These are phyloP conservation scores for Aphanomyces cochlioides DNA, from an alignment of 352 stramenopile genomes.

Conservation along the genomic window DNA sequence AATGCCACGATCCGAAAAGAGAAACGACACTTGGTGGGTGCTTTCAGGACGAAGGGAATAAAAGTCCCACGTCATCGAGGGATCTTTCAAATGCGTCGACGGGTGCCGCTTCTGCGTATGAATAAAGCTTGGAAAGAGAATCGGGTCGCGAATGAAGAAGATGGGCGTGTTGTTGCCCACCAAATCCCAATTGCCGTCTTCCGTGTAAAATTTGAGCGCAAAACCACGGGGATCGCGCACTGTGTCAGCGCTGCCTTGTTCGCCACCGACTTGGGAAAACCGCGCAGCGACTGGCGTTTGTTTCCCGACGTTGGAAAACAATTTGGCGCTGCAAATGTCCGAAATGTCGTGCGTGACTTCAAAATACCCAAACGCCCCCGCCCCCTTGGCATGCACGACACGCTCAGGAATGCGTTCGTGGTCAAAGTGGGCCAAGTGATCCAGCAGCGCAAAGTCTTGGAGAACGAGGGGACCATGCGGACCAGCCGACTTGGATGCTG, in stretches of 20 bases:
- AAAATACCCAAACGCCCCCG: slow-evolving; percentile 89
- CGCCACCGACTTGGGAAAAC: slow-evolving; percentile 83
- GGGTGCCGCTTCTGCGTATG: slow-evolving; percentile 92
- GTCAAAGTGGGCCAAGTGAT: slow-evolving; percentile 90
- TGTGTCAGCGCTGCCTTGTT: slow-evolving; percentile 80
- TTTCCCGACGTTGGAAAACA: slow-evolving; percentile 76
- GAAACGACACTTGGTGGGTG: slow-evolving; percentile 83
- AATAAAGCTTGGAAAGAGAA: slow-evolving; percentile 91
- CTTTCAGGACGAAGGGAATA: slow-evolving; percentile 88
- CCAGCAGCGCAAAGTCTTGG: slow-evolving; percentile 84
- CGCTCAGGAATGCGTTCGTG: slow-evolving; percentile 89
- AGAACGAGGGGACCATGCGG: slow-evolving; percentile 57
- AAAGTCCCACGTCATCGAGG: slow-evolving; percentile 91
- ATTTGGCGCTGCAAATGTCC: slow-evolving; percentile 65
- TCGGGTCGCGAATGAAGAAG: slow-evolving; percentile 91
- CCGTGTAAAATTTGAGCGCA: slow-evolving; percentile 92
- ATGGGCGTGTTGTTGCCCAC: slow-evolving; percentile 93
- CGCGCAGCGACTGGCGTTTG: slow-evolving; percentile 79
- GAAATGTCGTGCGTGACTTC: slow-evolving; percentile 71
- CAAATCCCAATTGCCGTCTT: slow-evolving; percentile 92
- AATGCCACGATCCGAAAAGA: slow-evolving; percentile 87
- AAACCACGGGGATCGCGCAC: slow-evolving; percentile 88
- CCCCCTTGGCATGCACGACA: slow-evolving; percentile 90
- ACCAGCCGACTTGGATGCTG: slow-evolving; percentile 62
- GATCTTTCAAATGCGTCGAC: slow-evolving; percentile 80